Percentiles rank a stretch among this genome's conserved stretches.
These are phyloP conservation scores for Sporothrix brunneoviolacea DNA, from an alignment of 2,329 filamentous ascomycete species.

Conservation along the genomic window DNA sequence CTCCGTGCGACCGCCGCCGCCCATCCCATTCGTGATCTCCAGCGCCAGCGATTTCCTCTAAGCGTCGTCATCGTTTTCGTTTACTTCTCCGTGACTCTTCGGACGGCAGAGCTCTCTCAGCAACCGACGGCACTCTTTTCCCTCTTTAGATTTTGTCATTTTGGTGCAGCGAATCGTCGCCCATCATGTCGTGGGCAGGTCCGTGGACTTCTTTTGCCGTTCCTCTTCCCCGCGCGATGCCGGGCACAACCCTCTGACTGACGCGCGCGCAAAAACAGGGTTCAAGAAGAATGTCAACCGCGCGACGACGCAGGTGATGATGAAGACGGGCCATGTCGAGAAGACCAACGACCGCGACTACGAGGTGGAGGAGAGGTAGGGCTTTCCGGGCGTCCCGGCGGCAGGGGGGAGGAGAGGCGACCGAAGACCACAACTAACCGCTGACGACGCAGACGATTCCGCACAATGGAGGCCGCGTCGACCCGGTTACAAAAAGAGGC, in stretches of 20 bases:
- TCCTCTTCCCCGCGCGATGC: background rate
- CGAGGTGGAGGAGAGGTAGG: constrained; percentile 86
- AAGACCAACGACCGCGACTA: constrained; percentile 98
- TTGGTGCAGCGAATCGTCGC: background rate
- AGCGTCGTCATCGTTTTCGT: too few species aligned
- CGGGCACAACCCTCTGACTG: background rate
- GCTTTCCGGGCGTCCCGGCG: background rate
- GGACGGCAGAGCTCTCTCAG: too few species aligned
- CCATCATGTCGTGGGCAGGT: constrained; percentile 44
- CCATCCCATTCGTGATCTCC: too few species aligned
- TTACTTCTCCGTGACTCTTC: too few species aligned
- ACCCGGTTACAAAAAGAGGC: constrained; percentile 93
- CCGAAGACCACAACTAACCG: background rate
- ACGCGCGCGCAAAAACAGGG: constrained; percentile 39
- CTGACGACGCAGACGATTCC: constrained; percentile 63
- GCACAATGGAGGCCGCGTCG: constrained; percentile 93
- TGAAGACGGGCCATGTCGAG: constrained; percentile 99
- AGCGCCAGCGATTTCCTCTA: too few species aligned
- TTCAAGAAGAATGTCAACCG: constrained; percentile 98
- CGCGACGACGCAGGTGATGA: constrained; percentile 99
- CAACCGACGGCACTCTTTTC: too few species aligned
- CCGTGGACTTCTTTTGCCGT: constrained; percentile 18
- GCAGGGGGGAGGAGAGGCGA: background rate
- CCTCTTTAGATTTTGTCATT: background rate
- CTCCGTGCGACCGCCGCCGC: too few species aligned